Evolutionary conservation across 2,329 filamentous ascomycete species (phyloP).

Genomic region (Didymella sp.): DNA sequence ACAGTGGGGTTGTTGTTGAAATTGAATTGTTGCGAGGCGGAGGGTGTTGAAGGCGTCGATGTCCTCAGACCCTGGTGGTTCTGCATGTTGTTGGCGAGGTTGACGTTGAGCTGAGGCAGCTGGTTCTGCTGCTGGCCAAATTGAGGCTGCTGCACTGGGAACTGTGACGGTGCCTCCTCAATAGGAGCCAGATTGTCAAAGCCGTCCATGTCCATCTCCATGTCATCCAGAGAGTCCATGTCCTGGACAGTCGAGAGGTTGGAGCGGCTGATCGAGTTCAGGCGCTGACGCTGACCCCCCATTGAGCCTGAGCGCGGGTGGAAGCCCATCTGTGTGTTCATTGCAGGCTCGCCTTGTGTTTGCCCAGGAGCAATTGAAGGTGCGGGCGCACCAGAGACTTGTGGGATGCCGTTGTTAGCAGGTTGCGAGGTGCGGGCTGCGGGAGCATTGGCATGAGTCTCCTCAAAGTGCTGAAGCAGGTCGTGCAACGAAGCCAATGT

Average conservation of each 20-base stretch:
- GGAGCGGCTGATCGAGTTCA: constrained; percentile 50
- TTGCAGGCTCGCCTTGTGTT: constrained; percentile 47
- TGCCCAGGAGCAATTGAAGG: constrained; percentile 56
- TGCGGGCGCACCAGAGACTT: constrained; percentile 35
- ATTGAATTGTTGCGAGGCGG: constrained; percentile 69
- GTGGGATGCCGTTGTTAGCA: constrained; percentile 53
- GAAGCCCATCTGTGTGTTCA: constrained; percentile 49
- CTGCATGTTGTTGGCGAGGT: constrained; percentile 72
- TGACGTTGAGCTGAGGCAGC: constrained; percentile 78
- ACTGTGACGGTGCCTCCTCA: constrained; percentile 73
- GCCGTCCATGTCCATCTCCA: constrained; percentile 95
- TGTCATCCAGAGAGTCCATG: constrained; percentile 87
- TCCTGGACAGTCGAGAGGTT: constrained; percentile 59
- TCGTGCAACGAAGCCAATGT: constrained; percentile 92
- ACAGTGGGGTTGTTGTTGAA: constrained; percentile 95
- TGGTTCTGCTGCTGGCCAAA: constrained; percentile 63
- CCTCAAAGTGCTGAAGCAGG: constrained; percentile 94
- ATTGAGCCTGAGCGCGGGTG: constrained; percentile 50
- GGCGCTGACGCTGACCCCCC: constrained; percentile 48
- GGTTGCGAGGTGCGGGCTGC: constrained; percentile 59
- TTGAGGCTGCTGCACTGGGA: constrained; percentile 58
- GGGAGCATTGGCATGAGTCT: constrained; percentile 80
- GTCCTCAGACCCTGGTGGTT: constrained; percentile 80
- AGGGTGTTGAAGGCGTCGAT: constrained; percentile 86
- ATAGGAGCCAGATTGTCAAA: constrained; percentile 74